Conservation (phyloP, 257 asterid genomes). For the Solanum sitiens region DNA sequence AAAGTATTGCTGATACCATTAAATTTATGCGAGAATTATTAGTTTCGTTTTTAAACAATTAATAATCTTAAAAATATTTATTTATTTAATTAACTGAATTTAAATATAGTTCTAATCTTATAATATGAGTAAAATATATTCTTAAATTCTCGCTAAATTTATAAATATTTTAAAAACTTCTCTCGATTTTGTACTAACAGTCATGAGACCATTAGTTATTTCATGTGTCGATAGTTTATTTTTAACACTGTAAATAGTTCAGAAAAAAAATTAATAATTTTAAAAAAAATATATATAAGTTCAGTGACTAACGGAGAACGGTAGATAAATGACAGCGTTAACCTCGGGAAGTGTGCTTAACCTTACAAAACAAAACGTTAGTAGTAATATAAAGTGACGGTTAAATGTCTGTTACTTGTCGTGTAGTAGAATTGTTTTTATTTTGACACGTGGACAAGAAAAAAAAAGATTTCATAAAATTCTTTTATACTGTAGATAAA, state of each 20-base stretch:
- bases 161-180: no score
- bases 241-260: no score
- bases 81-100: no score
- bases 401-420: not conserved
- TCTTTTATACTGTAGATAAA: not conserved
- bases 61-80: accelerated
- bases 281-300: not conserved
- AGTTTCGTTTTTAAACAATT: no score
- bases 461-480: not conserved
- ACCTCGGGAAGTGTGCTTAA: not conserved
- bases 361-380: not conserved
- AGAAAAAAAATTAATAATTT: no score
- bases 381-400: not conserved
- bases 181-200: no score
- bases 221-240: no score
- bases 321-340: not conserved
- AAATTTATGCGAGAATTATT: accelerated
- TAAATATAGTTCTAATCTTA: accelerated
- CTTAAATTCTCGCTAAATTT: no score
- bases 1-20: no score
- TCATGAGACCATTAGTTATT: no score
- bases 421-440: not conserved
- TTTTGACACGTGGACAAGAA: not conserved
- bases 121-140: not conserved
- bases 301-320: not conserved